phyloP scores from a whole-genome alignment of 2,329 filamentous ascomycete genomes.

The Macroventuria anomochaeta region DNA sequence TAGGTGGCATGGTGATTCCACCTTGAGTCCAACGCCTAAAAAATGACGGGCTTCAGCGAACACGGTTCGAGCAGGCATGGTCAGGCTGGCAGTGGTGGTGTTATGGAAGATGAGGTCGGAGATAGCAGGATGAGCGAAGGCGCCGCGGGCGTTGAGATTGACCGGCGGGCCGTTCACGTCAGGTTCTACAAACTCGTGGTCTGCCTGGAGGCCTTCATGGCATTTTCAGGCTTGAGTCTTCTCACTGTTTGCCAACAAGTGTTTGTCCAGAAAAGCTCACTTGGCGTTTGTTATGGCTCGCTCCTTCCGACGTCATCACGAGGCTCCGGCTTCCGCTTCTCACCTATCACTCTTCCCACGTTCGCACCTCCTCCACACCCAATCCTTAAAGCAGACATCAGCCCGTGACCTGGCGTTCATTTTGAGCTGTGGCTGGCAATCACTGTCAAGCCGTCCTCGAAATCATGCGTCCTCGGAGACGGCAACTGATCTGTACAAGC shows the following conservation, averaged over 20 bases:
- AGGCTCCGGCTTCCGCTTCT: neutral
- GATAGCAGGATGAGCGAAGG: conserved; percentile 17
- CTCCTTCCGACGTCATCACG: conserved; percentile 2
- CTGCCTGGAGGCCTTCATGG: neutral
- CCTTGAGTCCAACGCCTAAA: conserved; percentile 21
- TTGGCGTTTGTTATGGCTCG: neutral
- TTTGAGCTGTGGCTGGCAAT: conserved; percentile 12
- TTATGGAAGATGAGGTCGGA: conserved; percentile 21
- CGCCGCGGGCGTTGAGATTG: conserved; percentile 7
- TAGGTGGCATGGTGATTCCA: conserved; percentile 23
- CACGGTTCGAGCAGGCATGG: conserved; percentile 14
- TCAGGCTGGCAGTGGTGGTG: conserved; percentile 14
- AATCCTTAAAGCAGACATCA: conserved; percentile 7
- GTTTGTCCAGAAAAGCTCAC: neutral
- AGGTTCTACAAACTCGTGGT: neutral
- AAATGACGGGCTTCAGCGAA: conserved; percentile 21
- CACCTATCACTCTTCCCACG: conserved; percentile 24
- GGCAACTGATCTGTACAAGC: conserved; percentile 23
- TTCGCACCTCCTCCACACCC: neutral
- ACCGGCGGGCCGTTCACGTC: conserved; percentile 14
- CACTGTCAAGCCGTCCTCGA: neutral
- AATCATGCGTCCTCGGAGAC: conserved; percentile 23
- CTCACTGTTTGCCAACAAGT: no score
- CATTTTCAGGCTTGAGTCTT: neutral
- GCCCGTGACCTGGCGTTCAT: neutral